A percentile compares a stretch with the other conserved stretches of the same genome.
These are phyloP conservation scores for Sporisorium exsertum DNA, from an alignment of 1,284 basidiomycete genomes.

Conservation along the genomic window DNA sequence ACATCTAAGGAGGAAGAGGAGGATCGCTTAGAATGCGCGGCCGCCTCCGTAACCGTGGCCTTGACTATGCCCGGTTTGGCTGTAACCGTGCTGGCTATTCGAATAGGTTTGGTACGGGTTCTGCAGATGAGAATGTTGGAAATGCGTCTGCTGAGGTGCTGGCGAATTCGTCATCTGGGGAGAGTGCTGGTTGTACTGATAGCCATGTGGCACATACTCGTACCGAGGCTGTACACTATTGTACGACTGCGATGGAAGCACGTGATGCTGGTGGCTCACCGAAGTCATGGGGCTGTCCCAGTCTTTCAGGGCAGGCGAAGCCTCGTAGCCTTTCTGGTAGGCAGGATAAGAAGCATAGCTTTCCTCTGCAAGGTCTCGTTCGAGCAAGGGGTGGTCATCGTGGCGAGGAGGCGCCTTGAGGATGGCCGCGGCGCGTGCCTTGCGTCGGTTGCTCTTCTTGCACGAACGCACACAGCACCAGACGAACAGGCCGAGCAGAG, in stretches of 20 bases:
- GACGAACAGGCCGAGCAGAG: constrained; percentile 37
- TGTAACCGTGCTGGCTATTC: neutral
- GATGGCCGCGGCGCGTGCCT: constrained; percentile 23
- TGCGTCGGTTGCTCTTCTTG: constrained; percentile 41
- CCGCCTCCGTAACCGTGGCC: constrained; percentile 6
- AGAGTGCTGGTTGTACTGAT: constrained; percentile 8
- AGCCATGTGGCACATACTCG: constrained; percentile 10
- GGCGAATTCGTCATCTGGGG: constrained; percentile 11
- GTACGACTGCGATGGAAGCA: constrained; percentile 24
- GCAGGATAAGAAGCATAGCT: constrained; percentile 24
- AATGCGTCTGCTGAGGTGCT: constrained; percentile 15
- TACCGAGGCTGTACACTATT: constrained; percentile 18
- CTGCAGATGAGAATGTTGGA: constrained; percentile 30
- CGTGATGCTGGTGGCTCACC: constrained; percentile 33
- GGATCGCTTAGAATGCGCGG: constrained; percentile 16
- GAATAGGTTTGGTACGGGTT: constrained; percentile 18
- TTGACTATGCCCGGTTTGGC: constrained; percentile 2
- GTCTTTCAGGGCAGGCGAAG: constrained; percentile 25
- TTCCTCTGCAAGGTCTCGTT: constrained; percentile 19
- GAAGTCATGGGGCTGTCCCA: constrained; percentile 44
- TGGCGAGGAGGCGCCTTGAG: constrained; percentile 32
- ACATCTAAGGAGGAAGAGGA: constrained; percentile 5
- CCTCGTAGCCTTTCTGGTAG: constrained; percentile 14
- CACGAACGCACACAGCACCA: constrained; percentile 48
- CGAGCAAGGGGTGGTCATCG: constrained; percentile 38